Evolutionary conservation across 169 alveolate genomes (phyloP), one percentile per base, ranked within the genome.

Genomic region (Plasmodium blacklocki): DNA sequence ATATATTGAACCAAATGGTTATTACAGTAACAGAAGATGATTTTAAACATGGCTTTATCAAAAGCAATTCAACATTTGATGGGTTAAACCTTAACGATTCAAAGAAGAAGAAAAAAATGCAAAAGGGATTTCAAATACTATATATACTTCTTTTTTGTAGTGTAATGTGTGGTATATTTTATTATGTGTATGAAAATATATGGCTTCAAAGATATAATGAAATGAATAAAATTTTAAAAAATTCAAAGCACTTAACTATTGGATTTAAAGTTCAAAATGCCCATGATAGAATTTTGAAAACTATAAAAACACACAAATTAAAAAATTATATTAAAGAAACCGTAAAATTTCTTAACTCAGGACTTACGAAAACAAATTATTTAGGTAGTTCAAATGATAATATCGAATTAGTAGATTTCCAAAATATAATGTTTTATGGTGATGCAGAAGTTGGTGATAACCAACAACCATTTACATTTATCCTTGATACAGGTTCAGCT

Each of bases 401-500:
- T 5, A 75, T 75, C 64, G 88, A 75, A 75, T 75, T 75, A 49
- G 74, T 39, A 9, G 75, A 75, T 39, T 18, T 45, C 26, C 32
- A 58, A 39, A 63, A 63, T 50, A 39, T 75, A 60, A 18, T 60
- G 62, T 75, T 62, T 59, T 62, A 60, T 75, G 88, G 88, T 45
- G 66, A 32, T 32, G 88, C 54, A 43, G 75, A 62, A 75, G 14
- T 75, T 15, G 88, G 88, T 62, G 75, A 75, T 50, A 75, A 75
- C 9, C 74, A 75, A 12, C 88, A 75, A 63, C 15, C 32, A 11
- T 75, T 75, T 59, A 11, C 18, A 14, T 52, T 75, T 75, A 8
- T 63, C 23, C 64, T 39, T 39, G 97, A 95, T 73, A 94, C 97
- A 6, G 96, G 96, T 43, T 93, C 96, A 29, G 83, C 95, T 72